Base-by-base conservation (phyloP, 2,329 filamentous ascomycete genomes). In the Ascochyta viciae-villosae region DNA sequence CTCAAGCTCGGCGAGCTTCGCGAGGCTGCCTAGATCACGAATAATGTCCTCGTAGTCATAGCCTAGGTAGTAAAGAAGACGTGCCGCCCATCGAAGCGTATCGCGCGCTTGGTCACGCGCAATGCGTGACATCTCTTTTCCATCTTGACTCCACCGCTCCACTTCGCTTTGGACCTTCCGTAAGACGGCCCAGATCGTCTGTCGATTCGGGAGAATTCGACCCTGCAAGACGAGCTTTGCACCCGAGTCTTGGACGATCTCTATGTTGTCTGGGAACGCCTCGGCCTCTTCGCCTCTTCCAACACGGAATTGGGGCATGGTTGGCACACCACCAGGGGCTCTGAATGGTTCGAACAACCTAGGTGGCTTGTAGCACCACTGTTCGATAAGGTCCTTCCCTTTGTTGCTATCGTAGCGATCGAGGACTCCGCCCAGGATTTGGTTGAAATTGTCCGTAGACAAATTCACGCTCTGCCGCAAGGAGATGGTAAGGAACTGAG, bases 371-470 rank as follows among this genome's bases (percentile, higher is more conserved):
- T 73, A 66, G 60, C 73, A 75, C 78, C 83, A 86, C 33, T 69
- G 71, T 9, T 80, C 68, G 52, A 83, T 82, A 31, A 86, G 61
- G 4, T 64, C 71, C 53, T 75, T 79, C 54, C 82, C 87, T 31
- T 75, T 75, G 9, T 60, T 51, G 53, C 78, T 81, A 50, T 81
- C 82, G 42, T 81, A 78, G 0, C 75, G 74, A 26, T 81, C 77
- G 3, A 84, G 80, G 8, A 87, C 75, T n/a, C 82, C 83, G 39
- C 80, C 75, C 6, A 89, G 80, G 6, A 86, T 58, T 16, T 67
- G 64, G 57, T 85, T 82, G 76, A 87, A 86, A 6, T 80, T 71
- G 3, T 69, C 65, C 0, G 76, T 63, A 15, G 66, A 65, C 12
- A 76, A 61, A 31, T 49, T 65, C 40, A 74, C 58, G 10, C 22